Evolutionary conservation across 2,329 filamentous ascomycete genomes (phyloP).

Genomic region (Sporothrix humicola): DNA sequence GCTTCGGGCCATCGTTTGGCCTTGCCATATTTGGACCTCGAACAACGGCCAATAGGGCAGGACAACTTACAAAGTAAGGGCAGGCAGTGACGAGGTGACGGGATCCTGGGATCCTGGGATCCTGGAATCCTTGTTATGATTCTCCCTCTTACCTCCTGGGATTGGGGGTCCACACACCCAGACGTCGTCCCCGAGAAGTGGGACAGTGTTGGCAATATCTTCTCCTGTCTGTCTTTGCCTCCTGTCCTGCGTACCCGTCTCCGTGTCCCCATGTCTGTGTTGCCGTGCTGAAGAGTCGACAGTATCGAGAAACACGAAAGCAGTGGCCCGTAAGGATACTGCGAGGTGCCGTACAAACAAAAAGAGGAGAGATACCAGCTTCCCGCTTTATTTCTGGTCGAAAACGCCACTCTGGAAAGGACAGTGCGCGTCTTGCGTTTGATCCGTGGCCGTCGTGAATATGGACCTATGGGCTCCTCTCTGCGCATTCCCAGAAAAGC

Average conservation of each 20-base stretch:
- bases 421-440: background rate
- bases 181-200: no score
- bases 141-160: background rate
- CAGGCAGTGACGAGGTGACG: no score
- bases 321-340: background rate
- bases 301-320: no score
- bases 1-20: background rate
- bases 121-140: no score
- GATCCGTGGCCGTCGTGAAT: background rate
- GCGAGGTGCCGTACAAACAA: background rate
- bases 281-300: no score
- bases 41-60: no score
- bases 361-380: background rate
- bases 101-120: no score
- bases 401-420: background rate
- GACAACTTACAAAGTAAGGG: no score
- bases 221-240: background rate
- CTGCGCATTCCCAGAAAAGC: background rate
- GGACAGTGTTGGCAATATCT: background rate
- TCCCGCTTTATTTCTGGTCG: slow-evolving; percentile 10
- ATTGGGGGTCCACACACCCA: no score
- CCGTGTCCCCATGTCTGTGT: background rate
- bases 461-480: background rate
- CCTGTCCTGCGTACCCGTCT: background rate
- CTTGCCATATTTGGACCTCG: no score